Base-by-base conservation (phyloP, 2,329 filamentous ascomycete species). In the Fusarium sublunatum region DNA sequence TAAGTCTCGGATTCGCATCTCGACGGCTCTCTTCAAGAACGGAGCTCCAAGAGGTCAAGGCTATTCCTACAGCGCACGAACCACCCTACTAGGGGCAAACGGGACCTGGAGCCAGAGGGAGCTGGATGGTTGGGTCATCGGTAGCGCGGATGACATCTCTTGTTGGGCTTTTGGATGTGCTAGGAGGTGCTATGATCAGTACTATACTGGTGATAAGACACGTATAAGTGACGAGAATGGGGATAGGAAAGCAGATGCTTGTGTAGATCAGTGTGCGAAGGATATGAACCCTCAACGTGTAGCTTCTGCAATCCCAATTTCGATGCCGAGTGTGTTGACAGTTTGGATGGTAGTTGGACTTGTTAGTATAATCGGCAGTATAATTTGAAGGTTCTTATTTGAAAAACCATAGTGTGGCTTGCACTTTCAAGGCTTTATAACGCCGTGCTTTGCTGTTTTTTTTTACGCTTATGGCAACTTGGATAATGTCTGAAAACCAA, bases 101-200 rank as follows among this genome's bases (percentile, higher is more conserved):
- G 67, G 54, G 10, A 68, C 54, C n/a, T 70, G 67, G 67, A 65
- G 67, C 12, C 57, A 67, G 53, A 52, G 55, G 5, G 63, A 70
- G 36, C 34, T 69, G 45, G 65, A 70, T 13, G 67, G 67, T 9
- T 53, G 60, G 55, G 43, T 19, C 2, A 61, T 65, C 6, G 61
- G 55, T 15, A 49, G 58, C 11, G 50, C 42, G 31, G 47, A 70
- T 4, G 11, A 26, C 4, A 39, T 70, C 36, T 69, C 67, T n/a
- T 70, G 67, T 34, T 45, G 22, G 45, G 67, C 67, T 25, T 63
- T 52, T 25, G 60, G 54, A 9, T 70, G 67, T 45, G 65, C 44
- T 11, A 69, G 63, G 28, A 15, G 29, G 13, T 70, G 67, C 5
- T 32, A 65, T n/a, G 43, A 63, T 29, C 46, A 48, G 9, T 70